phyloP scores from a whole-genome alignment of 495 filamentous ascomycete genomes.

The Podospora tetraspora region DNA sequence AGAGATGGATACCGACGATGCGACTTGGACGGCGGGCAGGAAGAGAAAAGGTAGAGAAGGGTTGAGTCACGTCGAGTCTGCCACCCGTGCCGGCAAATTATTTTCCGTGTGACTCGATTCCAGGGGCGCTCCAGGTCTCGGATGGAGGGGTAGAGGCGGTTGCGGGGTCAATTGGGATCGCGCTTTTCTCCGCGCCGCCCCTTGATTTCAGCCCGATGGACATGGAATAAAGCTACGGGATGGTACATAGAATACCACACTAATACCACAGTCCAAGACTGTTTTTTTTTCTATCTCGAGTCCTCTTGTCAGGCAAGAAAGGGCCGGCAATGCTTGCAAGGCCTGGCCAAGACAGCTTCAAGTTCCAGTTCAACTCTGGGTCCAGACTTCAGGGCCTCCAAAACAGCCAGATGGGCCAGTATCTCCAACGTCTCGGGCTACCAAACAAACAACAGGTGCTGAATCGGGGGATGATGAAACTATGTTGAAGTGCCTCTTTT shows the following conservation, averaged over 20 bases:
- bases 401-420: not conserved
- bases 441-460: not conserved
- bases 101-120: conserved; percentile 27
- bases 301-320: not conserved
- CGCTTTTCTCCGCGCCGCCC: not conserved
- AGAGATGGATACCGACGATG: not conserved
- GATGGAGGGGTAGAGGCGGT: conserved; percentile 24
- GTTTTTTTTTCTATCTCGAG: not conserved
- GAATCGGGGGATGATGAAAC: not conserved
- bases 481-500: not conserved
- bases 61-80: conserved; percentile 19
- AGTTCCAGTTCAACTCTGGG: not conserved
- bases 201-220: not conserved
- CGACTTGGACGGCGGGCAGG: not conserved
- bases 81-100: conserved; percentile 9
- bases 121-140: not conserved
- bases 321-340: not conserved
- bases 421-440: not conserved
- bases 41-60: not conserved
- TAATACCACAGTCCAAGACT: too few relatives aligned
- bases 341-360: not conserved
- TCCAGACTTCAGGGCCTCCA: not conserved
- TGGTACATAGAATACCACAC: not conserved
- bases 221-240: not conserved
- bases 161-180: conserved; percentile 13